Evolutionary conservation across 116 monocot genomes (phyloP), one percentile per base, ranked within the genome.

Genomic region (Thalassia testudinum): DNA sequence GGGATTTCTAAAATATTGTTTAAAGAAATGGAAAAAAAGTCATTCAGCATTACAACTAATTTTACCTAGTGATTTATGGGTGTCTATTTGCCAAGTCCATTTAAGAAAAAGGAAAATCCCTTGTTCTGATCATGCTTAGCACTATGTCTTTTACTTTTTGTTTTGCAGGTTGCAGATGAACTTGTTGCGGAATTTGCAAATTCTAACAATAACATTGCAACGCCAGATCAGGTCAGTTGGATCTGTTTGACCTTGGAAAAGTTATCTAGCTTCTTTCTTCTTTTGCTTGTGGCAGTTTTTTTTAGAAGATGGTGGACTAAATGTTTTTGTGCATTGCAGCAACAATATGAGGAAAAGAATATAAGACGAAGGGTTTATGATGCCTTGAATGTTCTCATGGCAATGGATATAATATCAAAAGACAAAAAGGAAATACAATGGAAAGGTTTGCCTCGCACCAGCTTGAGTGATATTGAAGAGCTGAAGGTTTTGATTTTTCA

Each of bases 391-490:
- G 97, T 97, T 37, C 77, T 97, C 24, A 97, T 89, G 97, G 97
- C 97, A 52, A 89, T 97, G 97, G 97, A 97, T 70, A 97, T 97
- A 53, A 97, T 97, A 43, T 85, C 97, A 58, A 97, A 97, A 56
- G 89, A 97, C 52, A 97, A 97, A 63, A 97, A 97, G 56, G 97
- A 97, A 64, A 97, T 97, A 72, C 97, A 89, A 37, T 97, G 97
- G 97, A 97, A 82, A 54, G 97, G 97, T 57, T 85, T 97, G 45
- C 97, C 97, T 62, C 77, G 82, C n/a, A 97, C 89, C 47, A 97
- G 85, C 64, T 27, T 85, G 37, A 82, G 70, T 67, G 97, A 97
- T 47, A 70, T 85, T 52, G 97, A 89, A 68, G 82, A 85, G 71
- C 53, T 97, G 58, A 88, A 88, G 97, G 97, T 97, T 24, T 23